phyloP scores from a whole-genome alignment of 2,329 filamentous ascomycete genomes.

The Acrocalymma vagum region DNA sequence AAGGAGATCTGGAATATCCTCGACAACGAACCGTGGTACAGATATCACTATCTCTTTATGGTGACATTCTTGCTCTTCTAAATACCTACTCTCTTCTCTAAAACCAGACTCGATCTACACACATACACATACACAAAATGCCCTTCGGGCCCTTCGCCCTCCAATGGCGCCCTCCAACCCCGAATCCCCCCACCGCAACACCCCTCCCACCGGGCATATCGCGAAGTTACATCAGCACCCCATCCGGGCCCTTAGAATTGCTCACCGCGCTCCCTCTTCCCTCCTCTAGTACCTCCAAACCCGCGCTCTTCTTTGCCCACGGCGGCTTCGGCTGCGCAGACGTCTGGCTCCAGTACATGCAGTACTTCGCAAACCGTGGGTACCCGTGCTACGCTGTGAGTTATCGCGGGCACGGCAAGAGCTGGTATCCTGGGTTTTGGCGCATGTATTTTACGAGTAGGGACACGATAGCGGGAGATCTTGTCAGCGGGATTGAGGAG shows the following conservation, averaged over 20 bases:
- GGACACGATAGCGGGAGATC: constrained; percentile 54
- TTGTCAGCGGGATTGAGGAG: constrained; percentile 51
- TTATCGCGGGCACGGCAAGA: constrained; percentile 62
- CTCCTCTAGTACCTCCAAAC: constrained; percentile 12
- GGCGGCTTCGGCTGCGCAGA: constrained; percentile 64
- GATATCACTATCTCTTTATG: no score
- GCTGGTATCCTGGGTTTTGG: constrained; percentile 60
- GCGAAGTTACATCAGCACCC: constrained; percentile 55
- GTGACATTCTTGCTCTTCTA: no score
- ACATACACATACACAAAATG: constrained; percentile 19
- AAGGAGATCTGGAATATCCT: no score
- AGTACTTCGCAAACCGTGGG: constrained; percentile 54
- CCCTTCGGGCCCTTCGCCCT: constrained; percentile 39
- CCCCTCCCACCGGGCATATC: constrained; percentile 54
- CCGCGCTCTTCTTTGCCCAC: constrained; percentile 62
- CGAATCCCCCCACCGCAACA: constrained; percentile 28
- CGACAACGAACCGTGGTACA: no score
- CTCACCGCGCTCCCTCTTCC: constrained; percentile 51
- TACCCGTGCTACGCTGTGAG: constrained; percentile 63
- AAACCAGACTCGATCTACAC: no score
- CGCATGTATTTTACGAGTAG: constrained; percentile 58
- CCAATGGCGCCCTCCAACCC: constrained; percentile 32
- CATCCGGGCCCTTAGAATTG: constrained; percentile 59
- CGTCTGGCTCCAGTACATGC: constrained; percentile 63
- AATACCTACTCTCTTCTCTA: no score